Base-by-base conservation (phyloP, 140 eudicot genomes). In the Stevia rebaudiana region DNA sequence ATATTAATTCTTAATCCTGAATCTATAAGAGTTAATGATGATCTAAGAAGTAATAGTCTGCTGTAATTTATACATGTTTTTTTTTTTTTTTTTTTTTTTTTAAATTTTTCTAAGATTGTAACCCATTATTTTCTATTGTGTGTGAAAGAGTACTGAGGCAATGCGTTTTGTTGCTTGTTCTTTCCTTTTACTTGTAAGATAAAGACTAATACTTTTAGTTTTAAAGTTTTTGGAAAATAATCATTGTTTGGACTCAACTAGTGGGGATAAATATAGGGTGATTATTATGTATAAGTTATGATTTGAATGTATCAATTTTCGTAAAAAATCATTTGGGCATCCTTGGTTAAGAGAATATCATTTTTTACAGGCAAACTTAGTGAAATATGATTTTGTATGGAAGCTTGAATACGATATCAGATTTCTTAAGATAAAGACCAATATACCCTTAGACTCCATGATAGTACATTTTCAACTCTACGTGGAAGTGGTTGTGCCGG, bases 11-110 rank as follows among this genome's bases (percentile, higher is more conserved):
- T 11, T 10, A 40, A 7, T 1, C 2, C 2, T 40, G 50, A 25
- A 63, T 63, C 39, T 63, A 6, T 43, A 13, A 63, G 54, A 42
- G 42, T 23, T 42, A 42, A 43, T 63, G 23, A 42, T 63, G 23
- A 42, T 43, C 41, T 6, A 37, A 17, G 17, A 36, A 1, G 11
- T 19, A 63, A 4, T 41, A 63, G 55, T n/a, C 12, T 39, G 23
- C 17, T 21, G 61, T 55, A 5, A 28, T 8, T 31, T 33, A 55
- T 55, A 13, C 19, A 55, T 54, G 25, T 1, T 8, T 57, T 56
- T 30, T 28, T 6, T 11, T 21, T 37, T 33, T 8, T 33, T 33
- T n/a, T n/a, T n/a, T n/a, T n/a, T 2, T 8, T 58, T 57, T 33
- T 30, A 1, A 3, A 9, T 40, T 36, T 8, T 36, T 36, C 11